Conservation (phyloP, 1,139 yeast species). For the Geotrichum europaeum region DNA sequence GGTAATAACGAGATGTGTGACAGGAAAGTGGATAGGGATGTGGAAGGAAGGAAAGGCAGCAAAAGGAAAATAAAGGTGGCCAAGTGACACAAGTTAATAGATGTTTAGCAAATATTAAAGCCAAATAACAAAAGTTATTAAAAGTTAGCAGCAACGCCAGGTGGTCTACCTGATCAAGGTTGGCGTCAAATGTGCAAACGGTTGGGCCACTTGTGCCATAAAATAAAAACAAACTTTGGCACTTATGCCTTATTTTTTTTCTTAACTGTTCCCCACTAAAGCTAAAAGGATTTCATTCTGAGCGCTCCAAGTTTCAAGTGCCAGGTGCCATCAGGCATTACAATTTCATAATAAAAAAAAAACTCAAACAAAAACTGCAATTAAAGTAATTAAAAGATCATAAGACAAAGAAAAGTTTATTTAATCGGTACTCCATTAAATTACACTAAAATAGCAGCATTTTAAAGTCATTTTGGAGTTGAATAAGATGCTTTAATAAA, state of each 20-base stretch:
- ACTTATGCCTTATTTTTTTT: neutral
- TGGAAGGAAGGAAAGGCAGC: neutral
- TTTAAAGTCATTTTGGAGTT: too few relatives aligned
- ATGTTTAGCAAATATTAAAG: neutral
- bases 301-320: too few relatives aligned
- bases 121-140: neutral
- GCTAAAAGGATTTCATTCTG: too few relatives aligned
- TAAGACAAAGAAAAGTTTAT: too few relatives aligned
- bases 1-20: neutral
- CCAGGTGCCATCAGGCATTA: too few relatives aligned
- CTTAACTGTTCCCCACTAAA: neutral
- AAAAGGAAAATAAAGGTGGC: neutral
- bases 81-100: neutral
- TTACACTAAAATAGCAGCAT: too few relatives aligned
- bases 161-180: neutral
- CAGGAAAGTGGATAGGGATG: neutral
- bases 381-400: too few relatives aligned
- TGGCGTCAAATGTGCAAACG: neutral
- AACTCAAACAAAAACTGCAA: too few relatives aligned
- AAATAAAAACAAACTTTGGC: neutral
- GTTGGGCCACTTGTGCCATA: neutral
- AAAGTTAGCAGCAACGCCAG: neutral
- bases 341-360: too few relatives aligned
- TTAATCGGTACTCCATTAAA: too few relatives aligned
- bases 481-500: neutral